Percentiles rank a stretch among this genome's conserved stretches.
Conservation (phyloP, 2,329 filamentous ascomycete species). For the Alternaria solani region DNA sequence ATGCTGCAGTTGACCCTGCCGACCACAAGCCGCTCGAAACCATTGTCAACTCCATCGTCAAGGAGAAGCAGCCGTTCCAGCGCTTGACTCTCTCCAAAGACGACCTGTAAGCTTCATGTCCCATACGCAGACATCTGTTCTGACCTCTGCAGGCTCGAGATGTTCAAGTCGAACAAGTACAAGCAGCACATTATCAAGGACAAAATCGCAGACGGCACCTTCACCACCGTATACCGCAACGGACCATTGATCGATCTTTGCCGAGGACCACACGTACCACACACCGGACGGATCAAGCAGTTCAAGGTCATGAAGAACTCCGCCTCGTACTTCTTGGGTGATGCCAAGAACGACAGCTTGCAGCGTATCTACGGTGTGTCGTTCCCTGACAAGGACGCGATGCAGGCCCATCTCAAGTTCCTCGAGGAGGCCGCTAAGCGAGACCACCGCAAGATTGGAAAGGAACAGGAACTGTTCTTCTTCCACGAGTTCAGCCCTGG, state of each 20-base stretch:
- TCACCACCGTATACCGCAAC: constrained; percentile 92
- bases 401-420: constrained; percentile 93
- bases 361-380: constrained; percentile 97
- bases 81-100: constrained; percentile 88
- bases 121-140: neutral
- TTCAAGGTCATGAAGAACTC: constrained; percentile 92
- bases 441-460: constrained; percentile 91
- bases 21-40: constrained; percentile 89
- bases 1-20: constrained; percentile 71
- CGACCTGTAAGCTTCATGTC: constrained; percentile 63
- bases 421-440: constrained; percentile 98
- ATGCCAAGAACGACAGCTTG: constrained; percentile 91
- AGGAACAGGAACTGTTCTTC: constrained; percentile 97
- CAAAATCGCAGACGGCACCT: constrained; percentile 87
- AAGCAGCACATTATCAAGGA: constrained; percentile 97
- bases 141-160: constrained; percentile 66
- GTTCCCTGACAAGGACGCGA: constrained; percentile 95
- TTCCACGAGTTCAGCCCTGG: constrained; percentile 95
- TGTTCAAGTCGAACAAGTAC: constrained; percentile 98
- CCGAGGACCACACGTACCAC: constrained; percentile 91
- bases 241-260: constrained; percentile 95
- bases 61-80: constrained; percentile 96
- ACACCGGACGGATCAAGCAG: constrained; percentile 91
- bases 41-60: constrained; percentile 83
- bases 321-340: constrained; percentile 90